These are phyloP conservation scores for Cerrena zonata DNA, from an alignment of 1,284 basidiomycete species.

Conservation along the genomic window DNA sequence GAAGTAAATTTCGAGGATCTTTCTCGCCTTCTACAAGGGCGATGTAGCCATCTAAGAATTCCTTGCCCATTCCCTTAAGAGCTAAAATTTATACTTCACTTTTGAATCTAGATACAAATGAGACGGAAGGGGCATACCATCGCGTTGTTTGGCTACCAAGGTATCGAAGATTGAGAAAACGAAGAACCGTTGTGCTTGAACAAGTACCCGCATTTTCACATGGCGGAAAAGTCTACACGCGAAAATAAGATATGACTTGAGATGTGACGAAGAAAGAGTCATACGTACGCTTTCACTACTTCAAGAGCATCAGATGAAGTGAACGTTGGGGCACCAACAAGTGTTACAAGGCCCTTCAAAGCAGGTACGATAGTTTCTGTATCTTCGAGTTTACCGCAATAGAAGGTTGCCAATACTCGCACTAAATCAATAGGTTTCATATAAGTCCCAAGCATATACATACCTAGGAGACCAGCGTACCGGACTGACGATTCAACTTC, in stretches of 20 bases:
- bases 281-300: slow-evolving; percentile 58
- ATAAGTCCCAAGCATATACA: slow-evolving; percentile 6
- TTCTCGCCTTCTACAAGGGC: slow-evolving; percentile 89
- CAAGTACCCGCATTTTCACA: slow-evolving; percentile 76
- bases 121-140: no score
- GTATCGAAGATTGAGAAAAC: slow-evolving; percentile 83
- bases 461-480: slow-evolving; percentile 38
- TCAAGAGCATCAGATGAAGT: slow-evolving; percentile 66
- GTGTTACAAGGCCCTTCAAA: slow-evolving; percentile 64
- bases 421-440: slow-evolving; percentile 39
- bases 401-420: slow-evolving; percentile 79
- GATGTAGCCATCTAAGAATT: slow-evolving; percentile 76
- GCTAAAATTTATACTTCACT: slow-evolving; percentile 33
- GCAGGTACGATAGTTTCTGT: slow-evolving; percentile 75
- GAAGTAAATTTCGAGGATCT: slow-evolving; percentile 89
- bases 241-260: slow-evolving; percentile 8
- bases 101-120: background rate
- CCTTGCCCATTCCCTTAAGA: slow-evolving; percentile 65
- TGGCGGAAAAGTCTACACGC: slow-evolving; percentile 66
- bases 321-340: slow-evolving; percentile 65
- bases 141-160: slow-evolving; percentile 68
- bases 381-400: slow-evolving; percentile 81
- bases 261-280: slow-evolving; percentile 22
- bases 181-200: slow-evolving; percentile 76
- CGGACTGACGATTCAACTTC: slow-evolving; percentile 76